These are phyloP conservation scores for Trypanosoma platydactyli DNA, from an alignment of 208 protist species.

Conservation along the genomic window DNA sequence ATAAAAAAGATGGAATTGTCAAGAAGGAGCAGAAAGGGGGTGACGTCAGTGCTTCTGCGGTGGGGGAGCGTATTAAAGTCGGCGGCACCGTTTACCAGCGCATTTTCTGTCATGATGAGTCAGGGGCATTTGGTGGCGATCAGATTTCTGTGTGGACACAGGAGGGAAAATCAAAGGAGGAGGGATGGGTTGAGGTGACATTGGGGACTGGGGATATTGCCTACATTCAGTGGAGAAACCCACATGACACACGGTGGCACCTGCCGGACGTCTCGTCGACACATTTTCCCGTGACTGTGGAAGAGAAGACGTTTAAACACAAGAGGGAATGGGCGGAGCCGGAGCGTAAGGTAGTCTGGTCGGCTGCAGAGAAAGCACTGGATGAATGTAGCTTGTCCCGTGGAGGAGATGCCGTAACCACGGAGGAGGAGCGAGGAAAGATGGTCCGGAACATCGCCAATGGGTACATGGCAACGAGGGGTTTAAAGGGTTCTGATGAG, in stretches of 20 bases:
- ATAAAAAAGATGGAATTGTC: no score
- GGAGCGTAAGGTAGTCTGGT: slow-evolving; percentile 6
- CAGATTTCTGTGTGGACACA: slow-evolving; percentile 24
- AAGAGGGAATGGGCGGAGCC: slow-evolving; percentile 18
- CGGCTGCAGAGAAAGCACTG: slow-evolving; percentile 6
- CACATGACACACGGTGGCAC: slow-evolving; percentile 7
- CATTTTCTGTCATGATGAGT: slow-evolving; percentile 6
- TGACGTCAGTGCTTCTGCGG: not conserved
- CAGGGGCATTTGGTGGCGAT: slow-evolving; percentile 3
- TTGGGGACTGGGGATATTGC: slow-evolving; percentile 17
- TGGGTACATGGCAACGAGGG: slow-evolving; percentile 24
- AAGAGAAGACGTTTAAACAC: slow-evolving; percentile 19
- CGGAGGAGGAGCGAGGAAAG: slow-evolving; percentile 1
- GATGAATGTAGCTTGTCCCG: not conserved
- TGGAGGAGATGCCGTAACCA: not conserved
- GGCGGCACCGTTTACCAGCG: slow-evolving; percentile 7
- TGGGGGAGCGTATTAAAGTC: not conserved
- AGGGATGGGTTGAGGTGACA: slow-evolving; percentile 22
- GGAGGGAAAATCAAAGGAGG: slow-evolving; percentile 22
- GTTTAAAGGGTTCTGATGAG: slow-evolving; percentile 14
- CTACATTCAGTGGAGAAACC: slow-evolving; percentile 14
- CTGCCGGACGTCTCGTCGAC: slow-evolving; percentile 24
- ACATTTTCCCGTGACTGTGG: not conserved
- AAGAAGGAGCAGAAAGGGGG: not conserved
- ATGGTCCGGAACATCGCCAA: slow-evolving; percentile 31